Conservation (phyloP, 2,329 filamentous ascomycete species). For the Ophiostoma pallidulum region DNA sequence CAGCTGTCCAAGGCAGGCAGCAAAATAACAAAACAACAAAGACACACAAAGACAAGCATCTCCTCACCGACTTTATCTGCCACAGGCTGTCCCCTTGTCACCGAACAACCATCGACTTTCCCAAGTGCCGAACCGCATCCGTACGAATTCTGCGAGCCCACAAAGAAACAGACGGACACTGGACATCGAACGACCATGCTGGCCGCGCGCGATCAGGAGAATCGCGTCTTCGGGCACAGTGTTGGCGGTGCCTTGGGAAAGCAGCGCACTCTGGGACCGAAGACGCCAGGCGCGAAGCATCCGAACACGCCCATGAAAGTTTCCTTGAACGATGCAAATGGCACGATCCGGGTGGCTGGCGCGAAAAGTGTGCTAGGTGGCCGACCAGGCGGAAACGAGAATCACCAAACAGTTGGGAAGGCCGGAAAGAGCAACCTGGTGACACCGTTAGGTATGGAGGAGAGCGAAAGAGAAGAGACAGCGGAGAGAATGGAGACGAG, state of each 20-base stretch:
- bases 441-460: slow-evolving; percentile 65
- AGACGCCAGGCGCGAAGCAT: slow-evolving; percentile 66
- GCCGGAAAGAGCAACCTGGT: slow-evolving; percentile 52
- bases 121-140: background rate
- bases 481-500: too few species aligned
- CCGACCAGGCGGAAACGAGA: slow-evolving; percentile 45
- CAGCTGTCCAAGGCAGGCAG: too few species aligned
- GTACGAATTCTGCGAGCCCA: background rate
- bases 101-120: slow-evolving; percentile 10
- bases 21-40: slow-evolving; percentile 9
- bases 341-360: slow-evolving; percentile 34
- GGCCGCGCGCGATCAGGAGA: slow-evolving; percentile 79
- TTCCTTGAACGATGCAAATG: slow-evolving; percentile 78
- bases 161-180: too few species aligned
- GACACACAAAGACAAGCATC: background rate
- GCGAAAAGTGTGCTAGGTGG: slow-evolving; percentile 51
- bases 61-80: too few species aligned
- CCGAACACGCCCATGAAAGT: slow-evolving; percentile 78
- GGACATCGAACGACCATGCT: slow-evolving; percentile 47
- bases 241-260: slow-evolving; percentile 58
- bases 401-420: slow-evolving; percentile 42
- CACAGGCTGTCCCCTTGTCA: too few species aligned
- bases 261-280: slow-evolving; percentile 58
- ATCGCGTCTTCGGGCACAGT: slow-evolving; percentile 68
- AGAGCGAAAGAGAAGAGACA: background rate